Base-by-base conservation (phyloP, 164 flowering plant genomes). In the Stephania yunnanensis region DNA sequence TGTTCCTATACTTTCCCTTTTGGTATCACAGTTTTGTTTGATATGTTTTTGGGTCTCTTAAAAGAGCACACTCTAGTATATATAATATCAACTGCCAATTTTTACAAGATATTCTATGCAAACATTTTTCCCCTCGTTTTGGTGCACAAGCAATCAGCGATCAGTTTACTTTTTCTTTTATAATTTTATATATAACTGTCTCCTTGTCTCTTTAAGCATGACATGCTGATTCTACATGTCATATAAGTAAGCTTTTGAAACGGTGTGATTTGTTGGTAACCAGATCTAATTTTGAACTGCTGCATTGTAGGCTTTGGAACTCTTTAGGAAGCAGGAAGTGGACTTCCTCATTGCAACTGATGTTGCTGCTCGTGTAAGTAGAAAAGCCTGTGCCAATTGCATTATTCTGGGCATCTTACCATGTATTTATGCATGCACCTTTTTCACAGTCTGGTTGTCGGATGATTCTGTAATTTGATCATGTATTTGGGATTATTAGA, bases 291-390 rank as follows among this genome's bases (percentile, higher is more conserved):
- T 11, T 50, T 50, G 11, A 8, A 50, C 4, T 50, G 15, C 11
- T 50, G 15, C 11, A 73, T 2, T 78, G 79, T 77, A 94, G 98
- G 92, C 99, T 69, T 80, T 95, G 86, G 99, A 95, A 73, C 81
- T 87, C 66, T 95, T 93, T 84, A 87, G 93, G 83, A 93, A 86
- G 85, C 95, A 95, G 77, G 77, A 91, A 82, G 99, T 89, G 78
- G 97, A 93, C 78, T 95, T 92, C 81, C 81, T 95, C 70, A 89
- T 95, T 84, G 97, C 98, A 30, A 93, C 99, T 53, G 97, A 95
- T 83, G 92, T 95, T 81, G 95, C 97, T 83, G 97, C 99, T 83
- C 95, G 98, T 78, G 98, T 91, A 71, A 89, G 98, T 53, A 68
- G 55, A 74, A 50, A 74, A 29, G 42, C 61, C 42, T 75, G 67